Conservation (phyloP, 768 basidiomycete genomes). For the Termitomyces sp. region DNA sequence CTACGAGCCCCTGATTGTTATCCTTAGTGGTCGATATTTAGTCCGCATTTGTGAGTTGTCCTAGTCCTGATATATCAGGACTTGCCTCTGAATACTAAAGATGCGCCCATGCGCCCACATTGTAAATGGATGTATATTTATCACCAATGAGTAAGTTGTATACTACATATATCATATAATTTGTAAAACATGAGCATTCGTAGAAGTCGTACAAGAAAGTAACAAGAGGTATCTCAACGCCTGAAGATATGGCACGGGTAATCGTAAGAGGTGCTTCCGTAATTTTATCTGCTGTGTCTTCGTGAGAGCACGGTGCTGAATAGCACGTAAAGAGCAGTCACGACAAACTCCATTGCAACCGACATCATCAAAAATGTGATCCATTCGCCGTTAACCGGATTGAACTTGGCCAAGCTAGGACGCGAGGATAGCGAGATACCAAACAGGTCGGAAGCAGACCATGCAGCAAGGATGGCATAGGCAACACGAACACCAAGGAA, state of each 20-base stretch:
- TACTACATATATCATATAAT: constrained; percentile 7
- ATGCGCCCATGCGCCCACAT: too few species aligned
- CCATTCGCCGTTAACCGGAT: constrained; percentile 57
- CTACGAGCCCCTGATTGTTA: too few species aligned
- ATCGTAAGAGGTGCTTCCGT: background rate
- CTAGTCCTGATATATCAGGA: background rate
- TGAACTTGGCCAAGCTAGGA: constrained; percentile 48
- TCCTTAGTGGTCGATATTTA: too few species aligned
- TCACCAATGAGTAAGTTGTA: background rate
- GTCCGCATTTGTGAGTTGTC: too few species aligned
- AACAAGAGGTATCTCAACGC: constrained; percentile 7
- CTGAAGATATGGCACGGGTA: background rate
- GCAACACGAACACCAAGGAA: constrained; percentile 55
- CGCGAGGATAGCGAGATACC: constrained; percentile 35
- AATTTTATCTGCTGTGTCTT: constrained; percentile 18
- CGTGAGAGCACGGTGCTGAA: constrained; percentile 41
- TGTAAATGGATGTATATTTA: background rate
- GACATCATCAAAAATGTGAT: constrained; percentile 55
- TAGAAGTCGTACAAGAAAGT: constrained; percentile 8
- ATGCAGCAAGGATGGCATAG: constrained; percentile 59
- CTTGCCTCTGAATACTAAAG: too few species aligned
- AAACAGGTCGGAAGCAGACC: constrained; percentile 48
- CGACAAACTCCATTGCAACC: constrained; percentile 56
- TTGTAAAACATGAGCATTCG: constrained; percentile 3
- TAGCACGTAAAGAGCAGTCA: constrained; percentile 45